Conservation (phyloP, 495 filamentous ascomycete species). For the Tuber calosporum region DNA sequence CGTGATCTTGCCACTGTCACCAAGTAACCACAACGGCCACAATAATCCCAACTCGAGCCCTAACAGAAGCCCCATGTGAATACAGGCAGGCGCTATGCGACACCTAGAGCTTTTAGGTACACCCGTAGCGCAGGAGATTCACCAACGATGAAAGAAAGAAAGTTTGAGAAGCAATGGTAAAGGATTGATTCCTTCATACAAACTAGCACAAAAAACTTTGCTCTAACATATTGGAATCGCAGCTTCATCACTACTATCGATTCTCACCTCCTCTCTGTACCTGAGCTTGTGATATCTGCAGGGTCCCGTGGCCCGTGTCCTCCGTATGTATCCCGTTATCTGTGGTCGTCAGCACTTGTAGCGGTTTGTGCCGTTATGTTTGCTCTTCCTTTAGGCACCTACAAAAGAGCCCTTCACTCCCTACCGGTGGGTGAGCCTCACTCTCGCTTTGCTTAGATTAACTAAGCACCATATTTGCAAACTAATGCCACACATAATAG, state of each 20-base stretch:
- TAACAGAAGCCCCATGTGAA: background rate
- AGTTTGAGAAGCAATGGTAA: background rate
- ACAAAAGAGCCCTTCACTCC: background rate
- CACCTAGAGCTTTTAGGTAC: background rate
- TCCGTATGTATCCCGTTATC: background rate
- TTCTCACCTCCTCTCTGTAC: background rate
- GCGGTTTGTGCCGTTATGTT: background rate
- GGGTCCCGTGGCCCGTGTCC: background rate
- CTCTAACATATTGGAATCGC: background rate
- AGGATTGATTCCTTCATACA: background rate
- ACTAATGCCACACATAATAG: background rate
- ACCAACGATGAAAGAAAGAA: background rate
- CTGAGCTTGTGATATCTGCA: background rate
- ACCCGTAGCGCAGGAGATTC: background rate
- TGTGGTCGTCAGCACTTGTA: background rate
- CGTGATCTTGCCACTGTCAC: background rate
- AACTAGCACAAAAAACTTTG: background rate
- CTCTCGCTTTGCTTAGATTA: background rate
- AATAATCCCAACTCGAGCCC: background rate
- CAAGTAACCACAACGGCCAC: background rate
- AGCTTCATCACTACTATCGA: background rate
- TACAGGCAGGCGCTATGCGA: background rate
- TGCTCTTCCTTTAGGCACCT: background rate
- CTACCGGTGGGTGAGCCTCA: background rate
- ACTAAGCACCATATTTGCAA: background rate